Conservation (phyloP, 1,284 basidiomycete species). For the Cerrena zonata region DNA sequence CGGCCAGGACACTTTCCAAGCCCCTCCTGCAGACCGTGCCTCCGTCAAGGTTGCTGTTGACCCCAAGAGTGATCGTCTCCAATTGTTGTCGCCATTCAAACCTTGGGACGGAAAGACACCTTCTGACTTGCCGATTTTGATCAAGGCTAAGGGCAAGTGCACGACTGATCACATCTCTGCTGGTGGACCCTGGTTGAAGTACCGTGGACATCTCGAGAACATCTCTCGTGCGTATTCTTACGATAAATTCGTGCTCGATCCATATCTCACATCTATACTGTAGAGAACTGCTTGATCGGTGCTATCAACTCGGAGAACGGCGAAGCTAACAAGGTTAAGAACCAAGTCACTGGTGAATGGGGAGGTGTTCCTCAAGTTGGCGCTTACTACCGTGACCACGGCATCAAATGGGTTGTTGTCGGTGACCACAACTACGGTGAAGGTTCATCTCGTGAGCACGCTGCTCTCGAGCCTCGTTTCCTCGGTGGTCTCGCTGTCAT, state of each 20-base stretch:
- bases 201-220: conserved; percentile 97
- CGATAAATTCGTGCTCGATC: not conserved
- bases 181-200: conserved; percentile 99
- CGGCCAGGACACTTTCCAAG: conserved; percentile 95
- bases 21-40: conserved; percentile 83
- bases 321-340: conserved; percentile 94
- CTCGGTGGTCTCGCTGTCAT: conserved; percentile 95
- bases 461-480: conserved; percentile 95
- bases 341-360: conserved; percentile 84
- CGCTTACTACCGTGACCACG: conserved; percentile 82
- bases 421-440: conserved; percentile 97
- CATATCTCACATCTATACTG: too few relatives aligned
- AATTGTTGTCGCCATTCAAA: conserved; percentile 87
- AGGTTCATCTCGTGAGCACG: conserved; percentile 96
- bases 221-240: conserved; percentile 69
- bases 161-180: conserved; percentile 90
- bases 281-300: conserved; percentile 94
- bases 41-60: conserved; percentile 82
- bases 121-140: conserved; percentile 84
- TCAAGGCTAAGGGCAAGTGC: conserved; percentile 99
- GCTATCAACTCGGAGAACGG: conserved; percentile 94
- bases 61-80: conserved; percentile 90
- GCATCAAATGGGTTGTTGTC: conserved; percentile 93
- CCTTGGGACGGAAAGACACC: conserved; percentile 93
- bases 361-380: conserved; percentile 81